phyloP scores from a whole-genome alignment of 306 rosid species.

The Gynostemma pentaphyllum region DNA sequence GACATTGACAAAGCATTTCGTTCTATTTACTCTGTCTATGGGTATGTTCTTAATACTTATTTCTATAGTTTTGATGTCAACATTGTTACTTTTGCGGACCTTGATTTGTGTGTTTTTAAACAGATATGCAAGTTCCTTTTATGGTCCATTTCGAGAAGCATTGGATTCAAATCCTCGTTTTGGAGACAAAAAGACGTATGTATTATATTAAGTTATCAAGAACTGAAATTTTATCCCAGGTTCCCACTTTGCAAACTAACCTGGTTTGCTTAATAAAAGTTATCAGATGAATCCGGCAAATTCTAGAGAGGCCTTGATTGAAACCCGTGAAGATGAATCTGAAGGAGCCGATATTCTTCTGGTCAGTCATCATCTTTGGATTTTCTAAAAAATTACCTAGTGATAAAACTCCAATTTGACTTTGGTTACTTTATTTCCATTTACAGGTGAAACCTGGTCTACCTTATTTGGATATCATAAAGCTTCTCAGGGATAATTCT shows the following conservation, averaged over 20 bases:
- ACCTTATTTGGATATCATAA: slow-evolving; percentile 79
- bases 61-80: neutral
- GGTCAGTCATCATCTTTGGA: slow-evolving; percentile 41
- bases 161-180: slow-evolving; percentile 93
- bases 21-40: neutral
- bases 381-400: neutral
- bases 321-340: slow-evolving; percentile 71
- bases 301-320: slow-evolving; percentile 78
- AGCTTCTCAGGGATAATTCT: slow-evolving; percentile 80
- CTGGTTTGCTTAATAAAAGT: slow-evolving; percentile 34
- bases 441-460: slow-evolving; percentile 91
- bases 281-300: slow-evolving; percentile 98
- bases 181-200: slow-evolving; percentile 92
- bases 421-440: slow-evolving; percentile 9
- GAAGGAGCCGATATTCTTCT: slow-evolving; percentile 98
- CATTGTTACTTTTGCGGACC: slow-evolving; percentile 3
- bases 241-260: slow-evolving; percentile 21
- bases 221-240: neutral
- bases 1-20: neutral
- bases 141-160: slow-evolving; percentile 95
- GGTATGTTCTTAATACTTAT: neutral
- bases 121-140: slow-evolving; percentile 93
- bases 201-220: neutral
- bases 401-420: neutral
- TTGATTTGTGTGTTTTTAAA: slow-evolving; percentile 14